Evolutionary conservation across 2,329 filamentous ascomycete genomes (phyloP).

Genomic region (Aschersonia sp.): DNA sequence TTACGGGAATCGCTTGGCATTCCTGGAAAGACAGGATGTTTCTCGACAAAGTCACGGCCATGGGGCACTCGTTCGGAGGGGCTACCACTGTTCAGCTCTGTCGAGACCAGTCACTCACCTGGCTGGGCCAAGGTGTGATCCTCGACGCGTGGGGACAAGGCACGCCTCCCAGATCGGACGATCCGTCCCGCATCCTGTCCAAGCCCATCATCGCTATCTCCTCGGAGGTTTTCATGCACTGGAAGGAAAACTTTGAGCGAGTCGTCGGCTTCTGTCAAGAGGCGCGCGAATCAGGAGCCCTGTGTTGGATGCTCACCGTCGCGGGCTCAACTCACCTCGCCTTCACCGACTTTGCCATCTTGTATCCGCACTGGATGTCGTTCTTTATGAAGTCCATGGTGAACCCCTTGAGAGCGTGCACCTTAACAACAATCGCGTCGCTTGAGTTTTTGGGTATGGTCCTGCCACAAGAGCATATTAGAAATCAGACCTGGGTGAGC

Average conservation of each 20-base stretch:
- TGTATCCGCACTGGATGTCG: constrained; percentile 45
- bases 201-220: constrained; percentile 49
- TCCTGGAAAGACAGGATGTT: constrained; percentile 42
- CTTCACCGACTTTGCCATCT: constrained; percentile 51
- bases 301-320: constrained; percentile 36
- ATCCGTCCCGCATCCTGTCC: constrained; percentile 26
- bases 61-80: constrained; percentile 54
- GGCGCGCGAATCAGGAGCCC: constrained; percentile 27
- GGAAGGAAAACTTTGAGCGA: constrained; percentile 47
- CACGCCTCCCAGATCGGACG: constrained; percentile 27
- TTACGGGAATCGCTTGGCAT: constrained; percentile 39
- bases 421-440: constrained; percentile 46
- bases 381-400: constrained; percentile 47
- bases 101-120: constrained; percentile 35
- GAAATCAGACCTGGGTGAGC: constrained; percentile 36
- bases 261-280: constrained; percentile 43
- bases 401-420: constrained; percentile 46
- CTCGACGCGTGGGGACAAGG: constrained; percentile 50
- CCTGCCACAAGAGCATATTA: constrained; percentile 29
- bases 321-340: constrained; percentile 50
- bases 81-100: constrained; percentile 48
- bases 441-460: constrained; percentile 47
- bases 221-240: constrained; percentile 57
- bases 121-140: constrained; percentile 48
- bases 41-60: constrained; percentile 41